Percentiles rank a stretch among this genome's conserved stretches.
Evolutionary conservation across 768 basidiomycete species (phyloP).

Genomic region (Ramaria sp.): DNA sequence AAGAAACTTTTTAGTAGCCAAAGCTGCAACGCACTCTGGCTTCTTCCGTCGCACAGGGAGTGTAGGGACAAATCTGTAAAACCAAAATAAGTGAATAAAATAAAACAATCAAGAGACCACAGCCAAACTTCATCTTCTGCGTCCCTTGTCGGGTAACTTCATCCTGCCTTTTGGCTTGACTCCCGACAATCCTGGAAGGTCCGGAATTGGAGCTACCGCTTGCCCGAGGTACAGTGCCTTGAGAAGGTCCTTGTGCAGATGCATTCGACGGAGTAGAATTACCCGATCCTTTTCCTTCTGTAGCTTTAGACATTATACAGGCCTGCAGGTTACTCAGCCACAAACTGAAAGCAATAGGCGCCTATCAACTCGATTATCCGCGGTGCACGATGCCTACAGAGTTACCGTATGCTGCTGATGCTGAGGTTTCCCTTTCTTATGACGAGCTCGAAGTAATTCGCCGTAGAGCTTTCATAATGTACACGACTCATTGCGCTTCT

Average conservation of each 20-base stretch:
- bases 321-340: too few relatives aligned
- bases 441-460: constrained; percentile 76
- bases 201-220: not conserved
- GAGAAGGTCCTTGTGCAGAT: not conserved
- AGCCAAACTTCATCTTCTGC: constrained; percentile 49
- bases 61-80: constrained; percentile 50
- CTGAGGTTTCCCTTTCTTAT: constrained; percentile 75
- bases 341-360: not conserved
- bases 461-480: not conserved
- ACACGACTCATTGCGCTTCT: not conserved
- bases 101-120: not conserved
- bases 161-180: constrained; percentile 56
- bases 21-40: constrained; percentile 41
- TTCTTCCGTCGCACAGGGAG: constrained; percentile 69
- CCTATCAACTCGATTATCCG: too few relatives aligned
- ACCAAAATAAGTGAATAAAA: not conserved
- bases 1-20: not conserved
- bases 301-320: not conserved
- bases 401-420: constrained; percentile 92
- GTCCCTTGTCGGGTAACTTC: constrained; percentile 68
- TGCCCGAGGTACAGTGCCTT: not conserved
- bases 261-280: not conserved
- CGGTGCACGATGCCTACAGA: constrained; percentile 50
- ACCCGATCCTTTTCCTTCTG: not conserved
- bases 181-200: constrained; percentile 55